Evolutionary conservation across 202 grass and related monocot species (phyloP).

Genomic region (Carex sylvatica): DNA sequence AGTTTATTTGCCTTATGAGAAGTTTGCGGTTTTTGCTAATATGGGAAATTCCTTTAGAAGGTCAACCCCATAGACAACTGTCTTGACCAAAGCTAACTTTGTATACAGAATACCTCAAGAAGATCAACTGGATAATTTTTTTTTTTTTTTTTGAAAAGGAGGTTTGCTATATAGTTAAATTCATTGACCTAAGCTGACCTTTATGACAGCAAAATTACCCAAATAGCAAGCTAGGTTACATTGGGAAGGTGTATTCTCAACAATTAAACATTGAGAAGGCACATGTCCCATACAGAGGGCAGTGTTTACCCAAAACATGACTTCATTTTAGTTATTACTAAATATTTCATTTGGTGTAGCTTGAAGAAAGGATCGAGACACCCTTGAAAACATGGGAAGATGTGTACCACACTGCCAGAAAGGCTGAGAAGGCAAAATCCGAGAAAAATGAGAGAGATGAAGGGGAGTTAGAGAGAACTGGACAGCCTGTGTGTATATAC

Average conservation of each 20-base stretch:
- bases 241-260: neutral
- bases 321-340: constrained; percentile 20
- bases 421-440: constrained; percentile 76
- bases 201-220: neutral
- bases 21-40: neutral
- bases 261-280: neutral
- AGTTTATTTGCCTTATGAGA: neutral
- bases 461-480: constrained; percentile 89
- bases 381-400: constrained; percentile 85
- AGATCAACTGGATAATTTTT: neutral
- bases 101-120: neutral
- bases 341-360: constrained; percentile 39
- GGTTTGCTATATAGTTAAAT: neutral
- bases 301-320: neutral
- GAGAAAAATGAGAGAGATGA: constrained; percentile 87
- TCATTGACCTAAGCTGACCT: neutral
- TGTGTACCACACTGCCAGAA: constrained; percentile 75
- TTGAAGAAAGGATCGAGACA: constrained; percentile 88
- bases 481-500: constrained; percentile 80
- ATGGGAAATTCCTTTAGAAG: neutral
- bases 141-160: neutral
- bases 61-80: neutral
- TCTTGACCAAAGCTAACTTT: neutral
- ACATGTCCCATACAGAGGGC: neutral
- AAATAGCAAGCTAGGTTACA: neutral